Conservation (phyloP, 306 rosid species). For the Mimosa pudica region DNA sequence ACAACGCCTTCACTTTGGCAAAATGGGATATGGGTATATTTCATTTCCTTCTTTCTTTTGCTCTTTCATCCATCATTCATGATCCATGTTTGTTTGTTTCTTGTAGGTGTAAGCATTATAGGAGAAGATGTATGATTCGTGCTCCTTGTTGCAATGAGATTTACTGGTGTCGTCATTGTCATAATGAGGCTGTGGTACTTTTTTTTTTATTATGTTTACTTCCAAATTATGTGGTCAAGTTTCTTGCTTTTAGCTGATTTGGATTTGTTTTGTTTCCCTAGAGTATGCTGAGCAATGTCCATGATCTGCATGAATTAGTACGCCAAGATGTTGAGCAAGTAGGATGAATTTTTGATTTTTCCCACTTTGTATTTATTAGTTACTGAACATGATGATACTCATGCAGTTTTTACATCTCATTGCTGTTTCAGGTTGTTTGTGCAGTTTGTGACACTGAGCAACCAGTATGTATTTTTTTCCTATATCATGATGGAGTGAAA, state of each 20-base stretch:
- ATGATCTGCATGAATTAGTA: conserved; percentile 78
- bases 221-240: not conserved
- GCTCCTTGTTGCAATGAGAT: conserved; percentile 97
- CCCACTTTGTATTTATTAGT: not conserved
- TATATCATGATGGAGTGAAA: conserved; percentile 1
- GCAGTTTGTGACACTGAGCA: conserved; percentile 97
- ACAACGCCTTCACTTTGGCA: conserved; percentile 91
- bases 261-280: conserved; percentile 41
- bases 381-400: not conserved
- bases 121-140: conserved; percentile 91
- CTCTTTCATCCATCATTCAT: not conserved
- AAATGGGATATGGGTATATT: conserved; percentile 95
- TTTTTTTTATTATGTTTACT: not conserved
- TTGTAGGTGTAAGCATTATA: conserved; percentile 83
- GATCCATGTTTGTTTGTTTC: not conserved
- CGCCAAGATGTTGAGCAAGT: conserved; percentile 79
- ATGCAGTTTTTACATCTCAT: conserved; percentile 12
- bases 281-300: conserved; percentile 66
- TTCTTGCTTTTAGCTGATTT: conserved; percentile 35
- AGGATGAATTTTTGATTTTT: conserved; percentile 12
- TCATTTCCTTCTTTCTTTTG: not conserved
- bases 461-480: conserved; percentile 51
- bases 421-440: conserved; percentile 80
- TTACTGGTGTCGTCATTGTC: conserved; percentile 93
- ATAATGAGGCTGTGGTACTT: conserved; percentile 77